phyloP scores from a whole-genome alignment of 805 yeast genomes.

The Suhomyces sp. region DNA sequence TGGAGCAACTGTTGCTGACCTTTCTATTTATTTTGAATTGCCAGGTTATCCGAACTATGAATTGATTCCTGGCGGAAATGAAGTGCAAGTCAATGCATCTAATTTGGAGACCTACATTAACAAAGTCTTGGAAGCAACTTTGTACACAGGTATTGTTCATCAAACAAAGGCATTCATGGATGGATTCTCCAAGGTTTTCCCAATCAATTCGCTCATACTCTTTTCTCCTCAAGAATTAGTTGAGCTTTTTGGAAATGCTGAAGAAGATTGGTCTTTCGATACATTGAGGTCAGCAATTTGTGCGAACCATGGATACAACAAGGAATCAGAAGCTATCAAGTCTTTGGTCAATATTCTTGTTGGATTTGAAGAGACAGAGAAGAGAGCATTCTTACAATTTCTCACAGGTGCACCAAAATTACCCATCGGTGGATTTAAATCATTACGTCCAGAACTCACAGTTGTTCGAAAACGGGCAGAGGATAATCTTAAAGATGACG shows the following conservation, averaged over 20 bases:
- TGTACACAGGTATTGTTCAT: conserved; percentile 60
- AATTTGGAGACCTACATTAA: conserved; percentile 62
- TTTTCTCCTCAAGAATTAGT: conserved; percentile 76
- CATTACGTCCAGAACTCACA: conserved; percentile 77
- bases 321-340: conserved; percentile 63
- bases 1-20: conserved; percentile 47
- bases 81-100: conserved; percentile 44
- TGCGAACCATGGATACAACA: conserved; percentile 88
- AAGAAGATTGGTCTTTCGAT: conserved; percentile 82
- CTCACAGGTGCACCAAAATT: conserved; percentile 90
- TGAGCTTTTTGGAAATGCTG: conserved; percentile 68
- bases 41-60: conserved; percentile 74
- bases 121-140: conserved; percentile 54
- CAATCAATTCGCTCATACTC: conserved; percentile 66
- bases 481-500: conserved; percentile 64
- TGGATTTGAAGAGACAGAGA: conserved; percentile 51
- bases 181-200: conserved; percentile 84
- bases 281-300: conserved; percentile 60
- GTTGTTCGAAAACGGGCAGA: conserved; percentile 86
- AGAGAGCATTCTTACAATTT: conserved; percentile 77
- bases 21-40: conserved; percentile 64
- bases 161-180: conserved; percentile 70
- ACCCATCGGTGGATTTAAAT: conserved; percentile 91
- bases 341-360: conserved; percentile 62
- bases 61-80: conserved; percentile 56